These are phyloP conservation scores for Cyanidiococcus yangmingshanensis DNA, from an alignment of 23 red algal genomes.

Conservation along the genomic window DNA sequence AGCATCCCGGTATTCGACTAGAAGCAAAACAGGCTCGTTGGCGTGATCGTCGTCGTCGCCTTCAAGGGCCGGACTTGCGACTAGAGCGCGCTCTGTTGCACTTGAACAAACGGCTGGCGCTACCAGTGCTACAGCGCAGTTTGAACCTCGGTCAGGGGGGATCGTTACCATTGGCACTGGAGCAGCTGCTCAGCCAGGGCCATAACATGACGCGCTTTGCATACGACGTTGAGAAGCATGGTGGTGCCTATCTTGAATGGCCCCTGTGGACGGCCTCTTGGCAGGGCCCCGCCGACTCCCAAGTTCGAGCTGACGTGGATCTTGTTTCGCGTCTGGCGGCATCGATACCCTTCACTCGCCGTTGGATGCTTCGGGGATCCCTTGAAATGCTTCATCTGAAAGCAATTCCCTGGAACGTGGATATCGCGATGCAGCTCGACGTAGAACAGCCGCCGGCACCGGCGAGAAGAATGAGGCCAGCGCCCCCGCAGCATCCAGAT, in stretches of 20 bases:
- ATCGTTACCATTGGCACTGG: not conserved
- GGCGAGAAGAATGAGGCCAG: no score
- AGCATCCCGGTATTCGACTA: not conserved
- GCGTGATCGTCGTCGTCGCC: not conserved
- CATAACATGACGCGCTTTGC: not conserved
- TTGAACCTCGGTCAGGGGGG: not conserved
- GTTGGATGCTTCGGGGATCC: not conserved
- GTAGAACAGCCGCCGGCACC: not conserved
- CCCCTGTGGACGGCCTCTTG: not conserved
- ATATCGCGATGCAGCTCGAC: not conserved
- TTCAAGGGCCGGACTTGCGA: not conserved
- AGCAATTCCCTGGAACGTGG: not conserved
- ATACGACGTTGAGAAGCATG: constrained; percentile 8
- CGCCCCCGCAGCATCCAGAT: no score
- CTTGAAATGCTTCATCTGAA: not conserved
- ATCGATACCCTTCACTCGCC: not conserved
- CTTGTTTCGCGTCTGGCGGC: not conserved
- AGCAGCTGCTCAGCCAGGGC: not conserved
- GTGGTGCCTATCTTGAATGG: not conserved
- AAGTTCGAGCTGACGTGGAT: not conserved
- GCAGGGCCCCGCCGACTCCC: not conserved
- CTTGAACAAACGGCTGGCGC: constrained; percentile 2
- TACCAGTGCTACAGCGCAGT: not conserved
- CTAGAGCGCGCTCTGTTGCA: not conserved
- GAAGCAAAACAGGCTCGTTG: not conserved